phyloP scores from a whole-genome alignment of 2,329 filamentous ascomycete species.

The Arachnomyces sp. region DNA sequence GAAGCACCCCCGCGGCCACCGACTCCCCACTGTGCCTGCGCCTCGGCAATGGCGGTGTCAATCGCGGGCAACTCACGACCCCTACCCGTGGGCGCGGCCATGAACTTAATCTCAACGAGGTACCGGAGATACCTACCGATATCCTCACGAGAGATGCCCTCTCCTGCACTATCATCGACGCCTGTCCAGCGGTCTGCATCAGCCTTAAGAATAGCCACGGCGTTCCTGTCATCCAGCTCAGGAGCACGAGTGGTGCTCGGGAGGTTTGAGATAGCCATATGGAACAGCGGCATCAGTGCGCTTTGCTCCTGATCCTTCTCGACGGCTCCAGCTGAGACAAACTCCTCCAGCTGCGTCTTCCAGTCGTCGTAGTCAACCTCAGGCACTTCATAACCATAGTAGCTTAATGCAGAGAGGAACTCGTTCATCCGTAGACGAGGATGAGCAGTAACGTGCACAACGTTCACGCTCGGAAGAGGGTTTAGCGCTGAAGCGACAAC shows the following conservation, averaged over 20 bases:
- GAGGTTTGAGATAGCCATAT: conserved; percentile 64
- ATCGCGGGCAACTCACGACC: conserved; percentile 32
- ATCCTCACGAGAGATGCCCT: conserved; percentile 51
- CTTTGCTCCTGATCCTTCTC: conserved; percentile 57
- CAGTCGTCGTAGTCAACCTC: conserved; percentile 61
- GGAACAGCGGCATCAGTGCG: conserved; percentile 66
- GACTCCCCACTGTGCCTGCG: no score
- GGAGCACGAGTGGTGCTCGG: conserved; percentile 61
- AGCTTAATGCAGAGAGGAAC: conserved; percentile 61
- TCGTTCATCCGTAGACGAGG: conserved; percentile 70
- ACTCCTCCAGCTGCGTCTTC: conserved; percentile 58
- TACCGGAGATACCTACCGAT: conserved; percentile 58
- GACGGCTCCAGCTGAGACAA: conserved; percentile 42
- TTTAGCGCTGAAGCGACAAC: conserved; percentile 66
- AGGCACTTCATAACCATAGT: conserved; percentile 64
- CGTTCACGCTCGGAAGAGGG: conserved; percentile 49
- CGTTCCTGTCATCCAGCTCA: conserved; percentile 65
- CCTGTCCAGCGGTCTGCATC: conserved; percentile 53
- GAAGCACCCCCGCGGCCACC: no score
- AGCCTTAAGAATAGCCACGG: conserved; percentile 53
- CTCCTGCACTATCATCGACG: conserved; percentile 48
- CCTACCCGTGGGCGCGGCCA: conserved; percentile 38
- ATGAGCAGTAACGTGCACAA: conserved; percentile 71
- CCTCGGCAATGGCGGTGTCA: conserved; percentile 6
- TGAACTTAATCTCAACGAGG: conserved; percentile 54